Percentiles rank a stretch among this genome's conserved stretches.
These are phyloP conservation scores for Boeremia lycopersici DNA, from an alignment of 2,329 filamentous ascomycete species.

Conservation along the genomic window DNA sequence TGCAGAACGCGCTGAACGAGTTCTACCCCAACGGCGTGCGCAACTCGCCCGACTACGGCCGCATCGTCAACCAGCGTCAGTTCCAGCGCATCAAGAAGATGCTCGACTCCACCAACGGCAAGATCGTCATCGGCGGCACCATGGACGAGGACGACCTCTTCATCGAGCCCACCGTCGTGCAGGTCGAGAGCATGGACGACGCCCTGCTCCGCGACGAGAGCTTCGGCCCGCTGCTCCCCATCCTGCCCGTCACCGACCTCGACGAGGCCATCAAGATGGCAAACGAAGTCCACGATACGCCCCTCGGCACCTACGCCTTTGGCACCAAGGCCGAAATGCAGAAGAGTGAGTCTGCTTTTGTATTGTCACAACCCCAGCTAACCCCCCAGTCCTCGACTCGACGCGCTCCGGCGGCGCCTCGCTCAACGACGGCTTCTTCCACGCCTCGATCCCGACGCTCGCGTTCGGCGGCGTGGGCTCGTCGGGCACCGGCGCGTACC, in stretches of 20 bases:
- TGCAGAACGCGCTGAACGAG: constrained; percentile 72
- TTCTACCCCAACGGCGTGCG: constrained; percentile 86
- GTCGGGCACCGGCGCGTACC: constrained; percentile 77
- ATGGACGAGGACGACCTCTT: constrained; percentile 80
- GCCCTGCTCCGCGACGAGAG: constrained; percentile 81
- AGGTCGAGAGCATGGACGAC: constrained; percentile 76
- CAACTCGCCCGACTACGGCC: constrained; percentile 76
- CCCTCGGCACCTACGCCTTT: constrained; percentile 84
- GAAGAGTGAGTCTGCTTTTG: constrained; percentile 59
- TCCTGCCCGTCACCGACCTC: constrained; percentile 78
- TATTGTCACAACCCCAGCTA: background rate
- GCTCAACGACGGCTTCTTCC: constrained; percentile 67
- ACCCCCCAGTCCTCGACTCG: constrained; percentile 48
- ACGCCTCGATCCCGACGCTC: constrained; percentile 71
- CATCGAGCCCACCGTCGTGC: constrained; percentile 92
- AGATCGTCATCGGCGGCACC: constrained; percentile 84
- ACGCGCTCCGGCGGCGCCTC: constrained; percentile 59
- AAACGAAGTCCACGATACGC: constrained; percentile 81
- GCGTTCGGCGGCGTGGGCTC: constrained; percentile 85
- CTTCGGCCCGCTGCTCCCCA: constrained; percentile 90
- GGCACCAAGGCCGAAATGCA: constrained; percentile 79
- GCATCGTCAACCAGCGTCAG: constrained; percentile 79
- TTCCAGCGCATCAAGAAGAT: constrained; percentile 87
- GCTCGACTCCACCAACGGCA: constrained; percentile 82
- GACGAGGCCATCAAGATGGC: constrained; percentile 84